A percentile compares a stretch with the other conserved stretches of the same genome.
These are phyloP conservation scores for Escovopsis sp. DNA, from an alignment of 2,329 filamentous ascomycete genomes.

Conservation along the genomic window DNA sequence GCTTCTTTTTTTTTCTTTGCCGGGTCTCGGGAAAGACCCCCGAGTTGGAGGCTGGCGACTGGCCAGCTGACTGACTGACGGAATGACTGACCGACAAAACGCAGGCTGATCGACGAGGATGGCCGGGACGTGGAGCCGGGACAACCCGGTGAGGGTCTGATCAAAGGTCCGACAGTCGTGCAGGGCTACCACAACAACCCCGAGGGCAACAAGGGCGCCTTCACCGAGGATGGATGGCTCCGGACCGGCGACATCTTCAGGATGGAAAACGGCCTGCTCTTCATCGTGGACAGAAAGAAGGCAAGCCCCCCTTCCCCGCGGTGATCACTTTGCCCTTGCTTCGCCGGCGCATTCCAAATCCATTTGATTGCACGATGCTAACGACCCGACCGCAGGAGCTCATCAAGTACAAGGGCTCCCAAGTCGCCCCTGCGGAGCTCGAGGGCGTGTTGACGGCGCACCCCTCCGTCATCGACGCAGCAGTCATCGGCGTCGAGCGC, in stretches of 20 bases:
- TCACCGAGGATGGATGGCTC: slow-evolving; percentile 47
- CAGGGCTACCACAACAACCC: slow-evolving; percentile 58
- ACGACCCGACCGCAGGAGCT: slow-evolving; percentile 33
- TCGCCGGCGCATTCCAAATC: background rate
- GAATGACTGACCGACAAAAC: background rate
- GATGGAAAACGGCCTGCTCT: slow-evolving; percentile 55
- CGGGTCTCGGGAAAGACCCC: background rate
- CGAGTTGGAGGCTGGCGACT: background rate
- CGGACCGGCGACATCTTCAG: slow-evolving; percentile 68
- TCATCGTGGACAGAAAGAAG: slow-evolving; percentile 70
- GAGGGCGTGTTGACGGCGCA: slow-evolving; percentile 31
- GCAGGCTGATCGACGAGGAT: slow-evolving; percentile 25
- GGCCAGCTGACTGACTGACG: no score
- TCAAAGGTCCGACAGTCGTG: slow-evolving; percentile 57
- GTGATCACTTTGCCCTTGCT: background rate
- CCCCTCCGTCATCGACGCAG: slow-evolving; percentile 36
- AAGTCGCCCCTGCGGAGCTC: slow-evolving; percentile 52
- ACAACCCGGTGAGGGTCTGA: slow-evolving; percentile 45
- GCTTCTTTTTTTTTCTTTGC: background rate
- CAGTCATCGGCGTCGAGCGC: slow-evolving; percentile 43
- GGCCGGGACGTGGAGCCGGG: slow-evolving; percentile 24
- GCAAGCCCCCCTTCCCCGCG: slow-evolving; percentile 12
- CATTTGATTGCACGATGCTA: background rate
- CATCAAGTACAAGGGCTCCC: slow-evolving; percentile 42
- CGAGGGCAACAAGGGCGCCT: slow-evolving; percentile 46